These are phyloP conservation scores for Fusarium sarcochroum DNA, from an alignment of 2,329 filamentous ascomycete genomes.

Conservation along the genomic window DNA sequence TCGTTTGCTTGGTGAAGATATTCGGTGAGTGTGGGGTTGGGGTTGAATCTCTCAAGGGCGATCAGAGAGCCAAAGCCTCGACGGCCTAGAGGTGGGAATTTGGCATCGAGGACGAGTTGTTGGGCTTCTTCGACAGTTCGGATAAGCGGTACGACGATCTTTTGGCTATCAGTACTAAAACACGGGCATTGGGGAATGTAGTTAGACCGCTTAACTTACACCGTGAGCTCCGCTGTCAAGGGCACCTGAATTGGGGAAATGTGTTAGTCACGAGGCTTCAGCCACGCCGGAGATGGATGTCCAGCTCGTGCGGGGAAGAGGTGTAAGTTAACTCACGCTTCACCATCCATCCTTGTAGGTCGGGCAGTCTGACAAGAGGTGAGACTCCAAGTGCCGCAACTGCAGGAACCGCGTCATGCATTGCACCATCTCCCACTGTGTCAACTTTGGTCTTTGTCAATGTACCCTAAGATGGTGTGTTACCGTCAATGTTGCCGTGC, in stretches of 20 bases:
- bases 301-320: not conserved
- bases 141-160: slow-evolving; percentile 63
- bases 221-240: slow-evolving; percentile 66
- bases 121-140: slow-evolving; percentile 61
- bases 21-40: slow-evolving; percentile 60
- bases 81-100: slow-evolving; percentile 64
- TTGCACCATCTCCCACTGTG: slow-evolving; percentile 58
- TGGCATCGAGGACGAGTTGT: slow-evolving; percentile 62
- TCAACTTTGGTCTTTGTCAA: not conserved
- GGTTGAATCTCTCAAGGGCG: slow-evolving; percentile 59
- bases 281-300: not conserved
- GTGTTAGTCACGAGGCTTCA: no score
- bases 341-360: slow-evolving; percentile 62
- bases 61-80: slow-evolving; percentile 66
- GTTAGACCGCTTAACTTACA: slow-evolving; percentile 47
- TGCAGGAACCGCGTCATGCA: slow-evolving; percentile 68
- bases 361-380: slow-evolving; percentile 66
- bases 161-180: slow-evolving; percentile 38
- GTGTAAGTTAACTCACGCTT: slow-evolving; percentile 58
- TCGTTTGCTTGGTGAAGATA: slow-evolving; percentile 67
- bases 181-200: no score
- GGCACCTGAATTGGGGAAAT: slow-evolving; percentile 52
- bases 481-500: slow-evolving; percentile 66
- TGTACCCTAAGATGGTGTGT: slow-evolving; percentile 6
- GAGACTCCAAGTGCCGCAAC: slow-evolving; percentile 63